Percentiles rank a stretch among this genome's conserved stretches.
phyloP scores from a whole-genome alignment of 1,284 basidiomycete species.

The Cerioporus squamosus region DNA sequence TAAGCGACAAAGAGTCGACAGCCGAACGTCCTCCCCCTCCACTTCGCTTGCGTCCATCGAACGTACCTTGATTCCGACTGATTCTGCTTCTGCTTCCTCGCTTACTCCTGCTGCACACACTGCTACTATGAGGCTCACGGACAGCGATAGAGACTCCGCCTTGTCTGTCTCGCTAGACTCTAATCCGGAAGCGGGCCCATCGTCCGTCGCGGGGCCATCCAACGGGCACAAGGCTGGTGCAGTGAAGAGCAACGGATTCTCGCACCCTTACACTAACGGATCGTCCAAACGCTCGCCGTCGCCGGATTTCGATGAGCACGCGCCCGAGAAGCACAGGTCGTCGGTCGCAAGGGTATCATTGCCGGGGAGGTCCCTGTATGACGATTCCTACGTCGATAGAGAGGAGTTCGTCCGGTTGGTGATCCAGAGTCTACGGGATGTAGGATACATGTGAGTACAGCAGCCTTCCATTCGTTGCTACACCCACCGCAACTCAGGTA shows the following conservation, averaged over 20 bases:
- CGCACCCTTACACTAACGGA: conserved; percentile 34
- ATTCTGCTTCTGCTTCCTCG: conserved; percentile 24
- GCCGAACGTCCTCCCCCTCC: conserved; percentile 34
- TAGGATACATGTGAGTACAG: conserved; percentile 86
- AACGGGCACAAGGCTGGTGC: conserved; percentile 49
- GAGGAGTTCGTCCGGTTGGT: conserved; percentile 93
- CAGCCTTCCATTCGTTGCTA: conserved; percentile 13
- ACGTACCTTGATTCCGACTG: conserved; percentile 34
- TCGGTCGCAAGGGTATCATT: conserved; percentile 61
- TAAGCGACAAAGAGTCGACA: conserved; percentile 72
- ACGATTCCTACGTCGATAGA: conserved; percentile 79
- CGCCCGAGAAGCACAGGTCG: conserved; percentile 49
- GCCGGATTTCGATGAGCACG: conserved; percentile 39
- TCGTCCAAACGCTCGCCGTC: conserved; percentile 39
- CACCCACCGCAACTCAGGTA: conserved; percentile 12
- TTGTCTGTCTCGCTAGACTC: conserved; percentile 53
- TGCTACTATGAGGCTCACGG: conserved; percentile 58
- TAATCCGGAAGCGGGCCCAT: conserved; percentile 56
- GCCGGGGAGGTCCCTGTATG: conserved; percentile 73
- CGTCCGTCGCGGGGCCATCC: conserved; percentile 48
- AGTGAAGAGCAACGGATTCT: conserved; percentile 39
- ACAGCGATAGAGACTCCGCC: conserved; percentile 56
- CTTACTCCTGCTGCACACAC: conserved; percentile 23
- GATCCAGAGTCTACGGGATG: conserved; percentile 89
- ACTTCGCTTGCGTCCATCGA: conserved; percentile 33